These are phyloP conservation scores for Verticillium tricorpus DNA, from an alignment of 2,329 filamentous ascomycete species.

Conservation along the genomic window DNA sequence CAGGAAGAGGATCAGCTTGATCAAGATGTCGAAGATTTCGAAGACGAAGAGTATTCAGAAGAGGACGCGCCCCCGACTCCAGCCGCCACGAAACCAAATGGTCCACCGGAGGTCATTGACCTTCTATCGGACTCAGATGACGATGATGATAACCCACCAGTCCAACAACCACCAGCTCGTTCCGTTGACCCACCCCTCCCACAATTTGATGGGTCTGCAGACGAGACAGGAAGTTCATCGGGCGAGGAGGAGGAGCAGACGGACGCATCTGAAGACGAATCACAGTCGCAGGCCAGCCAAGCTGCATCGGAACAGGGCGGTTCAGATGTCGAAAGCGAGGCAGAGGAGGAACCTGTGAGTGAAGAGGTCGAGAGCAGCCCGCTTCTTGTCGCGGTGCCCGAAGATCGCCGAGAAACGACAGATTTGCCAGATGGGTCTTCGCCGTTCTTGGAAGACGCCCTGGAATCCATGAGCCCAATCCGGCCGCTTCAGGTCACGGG, in stretches of 20 bases:
- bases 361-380: background rate
- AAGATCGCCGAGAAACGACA: background rate
- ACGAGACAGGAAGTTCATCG: background rate
- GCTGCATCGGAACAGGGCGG: background rate
- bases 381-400: background rate
- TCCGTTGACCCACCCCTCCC: background rate
- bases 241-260: background rate
- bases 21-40: conserved; percentile 6
- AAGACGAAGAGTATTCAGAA: conserved; percentile 12
- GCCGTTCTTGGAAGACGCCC: conserved; percentile 1
- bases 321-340: conserved; percentile 5
- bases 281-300: background rate
- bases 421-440: background rate
- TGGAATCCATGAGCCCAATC: conserved; percentile 12
- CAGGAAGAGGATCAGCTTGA: conserved; percentile 10
- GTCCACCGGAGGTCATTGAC: conserved; percentile 9
- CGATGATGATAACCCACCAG: conserved; percentile 6
- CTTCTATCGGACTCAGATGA: conserved; percentile 14
- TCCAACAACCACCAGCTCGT: background rate
- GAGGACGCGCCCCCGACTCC: background rate
- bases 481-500: background rate
- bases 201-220: conserved; percentile 8
- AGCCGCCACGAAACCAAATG: background rate
- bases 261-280: conserved; percentile 2
- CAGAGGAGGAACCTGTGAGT: background rate